These are phyloP conservation scores for Phytophthora fragariaefolia DNA, from an alignment of 352 stramenopile genomes.

Conservation along the genomic window DNA sequence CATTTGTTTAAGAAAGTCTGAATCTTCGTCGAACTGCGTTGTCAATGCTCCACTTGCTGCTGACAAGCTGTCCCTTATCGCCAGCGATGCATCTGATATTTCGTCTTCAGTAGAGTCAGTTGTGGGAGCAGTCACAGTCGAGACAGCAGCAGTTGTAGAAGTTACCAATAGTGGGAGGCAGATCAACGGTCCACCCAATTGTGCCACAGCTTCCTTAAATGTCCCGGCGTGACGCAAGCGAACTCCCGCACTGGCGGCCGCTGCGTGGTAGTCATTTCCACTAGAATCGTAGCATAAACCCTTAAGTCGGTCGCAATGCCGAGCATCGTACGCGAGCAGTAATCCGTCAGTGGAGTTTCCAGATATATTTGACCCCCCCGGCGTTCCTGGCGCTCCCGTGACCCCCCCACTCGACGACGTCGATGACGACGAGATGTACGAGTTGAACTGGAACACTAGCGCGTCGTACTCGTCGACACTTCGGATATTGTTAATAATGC, in stretches of 20 bases:
- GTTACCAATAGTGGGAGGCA: constrained; percentile 74
- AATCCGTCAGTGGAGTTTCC: constrained; percentile 58
- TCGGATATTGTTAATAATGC: constrained; percentile 70
- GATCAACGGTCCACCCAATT: constrained; percentile 66
- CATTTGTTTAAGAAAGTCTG: constrained; percentile 79
- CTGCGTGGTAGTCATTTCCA: constrained; percentile 70
- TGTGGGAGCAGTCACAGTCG: constrained; percentile 31
- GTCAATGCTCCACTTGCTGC: constrained; percentile 33
- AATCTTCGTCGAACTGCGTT: constrained; percentile 80
- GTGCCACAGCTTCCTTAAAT: constrained; percentile 75
- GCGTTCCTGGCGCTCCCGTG: constrained; percentile 29
- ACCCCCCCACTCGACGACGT: constrained; percentile 50
- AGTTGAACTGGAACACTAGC: constrained; percentile 82
- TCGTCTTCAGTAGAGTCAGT: constrained; percentile 17
- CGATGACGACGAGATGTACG: constrained; percentile 74
- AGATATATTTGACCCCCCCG: constrained; percentile 30
- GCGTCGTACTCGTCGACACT: constrained; percentile 78
- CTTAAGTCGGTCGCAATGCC: constrained; percentile 67
- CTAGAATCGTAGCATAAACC: constrained; percentile 76
- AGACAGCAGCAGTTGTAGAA: constrained; percentile 44
- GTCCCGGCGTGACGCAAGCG: constrained; percentile 66
- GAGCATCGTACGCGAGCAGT: constrained; percentile 69
- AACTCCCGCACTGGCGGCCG: constrained; percentile 61
- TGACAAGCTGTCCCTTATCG: constrained; percentile 16
- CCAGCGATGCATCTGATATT: constrained; percentile 1